Base-by-base conservation (phyloP, 768 basidiomycete species). In the Pleurotus tuber-regium region DNA sequence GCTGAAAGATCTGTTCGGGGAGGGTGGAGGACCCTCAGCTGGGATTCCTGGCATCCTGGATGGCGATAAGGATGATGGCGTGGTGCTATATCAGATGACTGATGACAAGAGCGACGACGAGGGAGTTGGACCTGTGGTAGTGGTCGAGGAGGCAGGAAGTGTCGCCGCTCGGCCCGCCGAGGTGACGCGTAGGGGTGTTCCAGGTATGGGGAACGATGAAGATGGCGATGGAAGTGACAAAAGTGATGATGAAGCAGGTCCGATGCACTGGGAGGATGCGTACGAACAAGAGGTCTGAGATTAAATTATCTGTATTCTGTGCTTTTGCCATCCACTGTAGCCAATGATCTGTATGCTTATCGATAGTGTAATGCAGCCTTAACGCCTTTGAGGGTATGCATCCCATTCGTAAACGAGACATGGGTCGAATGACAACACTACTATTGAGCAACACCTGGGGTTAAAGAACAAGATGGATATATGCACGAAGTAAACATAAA, bases 1-100 rank as follows among this genome's bases (percentile, higher is more conserved):
- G 0, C 80, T 95, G 48, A 87, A 89, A 58, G 80, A 82, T 51
- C 76, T 96, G 9, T 91, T 95, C 63, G 71, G 78, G 24, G 80
- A 82, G 60, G 68, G 62, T 51, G 68, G 65, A 30, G 64, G 66
- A 51, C 60, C 29, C 59, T n/a, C n/a, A n/a, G n/a, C n/a, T n/a
- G n/a, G n/a, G n/a, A 68, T 24, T 68, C 21, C 39, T 30, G 31
- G 24, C 11, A n/a, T 51, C 14, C 31, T 16, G 4, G 47, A 40
- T 6, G 50, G 79, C 12, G 77, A 77, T 26, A 76, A 79, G 52
- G 72, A 71, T 25, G 74, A 75, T 24, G 66, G 66, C 3, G 29
- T 19, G 11, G 70, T 73, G 51, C 57, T 77, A 41, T 72, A 74
- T 53, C 70, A 69, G 7, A 69, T 77, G 56, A 68, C 65, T 16